A percentile compares a stretch with the other conserved stretches of the same genome.
These are phyloP conservation scores for Candida orba DNA, from an alignment of 805 yeast species.

Conservation along the genomic window DNA sequence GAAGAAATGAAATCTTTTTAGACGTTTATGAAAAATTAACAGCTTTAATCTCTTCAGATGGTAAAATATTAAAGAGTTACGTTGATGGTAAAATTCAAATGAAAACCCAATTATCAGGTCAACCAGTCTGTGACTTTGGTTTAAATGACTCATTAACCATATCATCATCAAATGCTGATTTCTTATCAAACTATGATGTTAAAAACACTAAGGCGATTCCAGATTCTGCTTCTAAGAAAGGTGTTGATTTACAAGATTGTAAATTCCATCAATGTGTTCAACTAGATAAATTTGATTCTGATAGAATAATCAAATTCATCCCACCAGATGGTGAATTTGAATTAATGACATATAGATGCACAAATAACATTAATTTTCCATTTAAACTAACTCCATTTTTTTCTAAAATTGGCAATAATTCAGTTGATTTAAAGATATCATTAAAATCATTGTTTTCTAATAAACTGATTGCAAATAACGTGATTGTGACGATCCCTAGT, in stretches of 20 bases:
- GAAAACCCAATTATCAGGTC: constrained; percentile 69
- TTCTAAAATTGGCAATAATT: constrained; percentile 34
- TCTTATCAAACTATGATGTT: constrained; percentile 22
- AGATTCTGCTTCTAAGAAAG: constrained; percentile 6
- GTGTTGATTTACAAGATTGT: constrained; percentile 62
- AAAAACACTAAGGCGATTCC: constrained; percentile 27
- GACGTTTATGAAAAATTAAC: constrained; percentile 72
- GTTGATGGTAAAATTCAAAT: constrained; percentile 71
- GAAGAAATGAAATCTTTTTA: constrained; percentile 73
- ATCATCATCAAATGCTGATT: constrained; percentile 18
- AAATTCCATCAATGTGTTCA: constrained; percentile 86
- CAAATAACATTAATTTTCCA: constrained; percentile 60
- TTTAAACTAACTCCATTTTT: constrained; percentile 57
- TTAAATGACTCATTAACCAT: constrained; percentile 47
- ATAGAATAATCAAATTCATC: constrained; percentile 58
- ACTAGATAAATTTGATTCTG: constrained; percentile 57
- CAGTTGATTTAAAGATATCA: constrained; percentile 50
- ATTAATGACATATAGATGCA: constrained; percentile 64
- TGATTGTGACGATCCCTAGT: constrained; percentile 54
- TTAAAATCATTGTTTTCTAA: constrained; percentile 55
- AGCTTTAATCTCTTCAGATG: constrained; percentile 58
- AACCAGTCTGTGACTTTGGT: constrained; percentile 79
- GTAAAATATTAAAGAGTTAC: constrained; percentile 57
- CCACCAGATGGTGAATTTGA: constrained; percentile 91
- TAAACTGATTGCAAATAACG: constrained; percentile 55